Conservation (phyloP, 768 basidiomycete species). For the Tylopilus rubrobrunneus region DNA sequence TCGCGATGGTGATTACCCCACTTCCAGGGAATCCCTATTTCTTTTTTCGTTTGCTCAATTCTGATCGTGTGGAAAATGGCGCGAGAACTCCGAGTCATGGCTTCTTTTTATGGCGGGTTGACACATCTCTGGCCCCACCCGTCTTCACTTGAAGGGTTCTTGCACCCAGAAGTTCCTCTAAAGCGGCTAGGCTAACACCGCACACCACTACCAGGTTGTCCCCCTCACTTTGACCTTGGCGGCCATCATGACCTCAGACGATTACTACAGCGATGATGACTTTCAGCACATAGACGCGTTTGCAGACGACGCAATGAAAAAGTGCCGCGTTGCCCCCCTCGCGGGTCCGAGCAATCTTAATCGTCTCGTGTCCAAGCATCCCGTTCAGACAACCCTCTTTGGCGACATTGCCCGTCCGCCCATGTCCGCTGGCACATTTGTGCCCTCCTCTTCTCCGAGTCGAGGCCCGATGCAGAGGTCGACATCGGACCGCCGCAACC, state of each 20-base stretch:
- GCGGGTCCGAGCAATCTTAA: slow-evolving; percentile 33
- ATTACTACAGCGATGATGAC: slow-evolving; percentile 67
- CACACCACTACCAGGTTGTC: no score
- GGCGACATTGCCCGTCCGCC: slow-evolving; percentile 47
- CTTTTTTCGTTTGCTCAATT: slow-evolving; percentile 8
- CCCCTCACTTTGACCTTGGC: no score
- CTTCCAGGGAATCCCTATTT: neutral
- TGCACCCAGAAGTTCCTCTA: no score
- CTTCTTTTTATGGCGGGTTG: slow-evolving; percentile 7
- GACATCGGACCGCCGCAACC: slow-evolving; percentile 38
- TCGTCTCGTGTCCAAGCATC: slow-evolving; percentile 32
- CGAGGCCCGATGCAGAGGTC: slow-evolving; percentile 37
- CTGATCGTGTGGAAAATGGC: slow-evolving; percentile 10
- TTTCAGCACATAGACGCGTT: slow-evolving; percentile 48
- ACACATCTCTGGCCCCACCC: slow-evolving; percentile 8
- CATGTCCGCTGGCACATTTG: slow-evolving; percentile 30
- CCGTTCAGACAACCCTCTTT: slow-evolving; percentile 61
- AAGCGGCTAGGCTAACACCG: no score
- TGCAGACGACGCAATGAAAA: slow-evolving; percentile 47
- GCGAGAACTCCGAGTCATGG: slow-evolving; percentile 14
- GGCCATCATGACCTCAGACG: slow-evolving; percentile 87
- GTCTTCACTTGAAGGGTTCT: no score
- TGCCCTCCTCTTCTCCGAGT: slow-evolving; percentile 19
- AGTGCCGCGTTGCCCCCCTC: slow-evolving; percentile 36
- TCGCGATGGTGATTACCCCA: neutral